phyloP scores from a whole-genome alignment of 805 yeast genomes.

The Saccharomycopsis lassenensis region DNA sequence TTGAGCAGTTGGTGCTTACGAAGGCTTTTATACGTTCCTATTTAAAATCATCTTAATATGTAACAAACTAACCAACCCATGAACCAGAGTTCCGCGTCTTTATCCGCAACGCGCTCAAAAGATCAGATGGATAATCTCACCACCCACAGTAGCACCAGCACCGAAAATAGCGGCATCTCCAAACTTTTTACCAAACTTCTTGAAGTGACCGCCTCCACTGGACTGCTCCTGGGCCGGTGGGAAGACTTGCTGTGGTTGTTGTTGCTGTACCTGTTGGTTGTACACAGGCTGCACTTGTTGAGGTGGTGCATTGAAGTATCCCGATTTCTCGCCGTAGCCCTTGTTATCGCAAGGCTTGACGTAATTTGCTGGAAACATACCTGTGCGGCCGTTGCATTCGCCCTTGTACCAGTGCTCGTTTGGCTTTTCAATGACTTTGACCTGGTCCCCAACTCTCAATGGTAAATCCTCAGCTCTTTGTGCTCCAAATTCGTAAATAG shows the following conservation, averaged over 20 bases:
- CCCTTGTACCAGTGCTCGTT: slow-evolving; percentile 94
- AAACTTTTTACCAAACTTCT: slow-evolving; percentile 65
- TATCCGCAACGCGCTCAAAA: too few species aligned
- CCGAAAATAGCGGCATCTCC: slow-evolving; percentile 94
- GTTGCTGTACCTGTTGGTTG: slow-evolving; percentile 30
- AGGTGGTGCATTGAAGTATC: slow-evolving; percentile 3
- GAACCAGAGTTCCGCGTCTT: slow-evolving; percentile 3
- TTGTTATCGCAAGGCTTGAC: slow-evolving; percentile 27
- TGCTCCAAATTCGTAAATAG: slow-evolving; percentile 62
- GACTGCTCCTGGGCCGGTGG: slow-evolving; percentile 23
- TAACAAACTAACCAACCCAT: background rate
- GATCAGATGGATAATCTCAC: slow-evolving; percentile 66
- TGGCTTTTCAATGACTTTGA: slow-evolving; percentile 59
- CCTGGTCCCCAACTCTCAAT: slow-evolving; percentile 53
- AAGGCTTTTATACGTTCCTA: too few species aligned
- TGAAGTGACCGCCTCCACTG: slow-evolving; percentile 28
- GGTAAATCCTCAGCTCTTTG: slow-evolving; percentile 68
- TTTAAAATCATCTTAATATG: too few species aligned
- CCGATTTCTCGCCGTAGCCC: slow-evolving; percentile 2
- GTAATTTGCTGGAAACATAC: slow-evolving; percentile 87
- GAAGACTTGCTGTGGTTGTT: slow-evolving; percentile 26
- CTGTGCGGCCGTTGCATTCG: slow-evolving; percentile 41
- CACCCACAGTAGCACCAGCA: slow-evolving; percentile 92
- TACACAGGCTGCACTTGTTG: slow-evolving; percentile 22
- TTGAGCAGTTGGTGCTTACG: too few species aligned